Evolutionary conservation across 768 basidiomycete genomes (phyloP).

Genomic region (Leucocoprinus sp.): DNA sequence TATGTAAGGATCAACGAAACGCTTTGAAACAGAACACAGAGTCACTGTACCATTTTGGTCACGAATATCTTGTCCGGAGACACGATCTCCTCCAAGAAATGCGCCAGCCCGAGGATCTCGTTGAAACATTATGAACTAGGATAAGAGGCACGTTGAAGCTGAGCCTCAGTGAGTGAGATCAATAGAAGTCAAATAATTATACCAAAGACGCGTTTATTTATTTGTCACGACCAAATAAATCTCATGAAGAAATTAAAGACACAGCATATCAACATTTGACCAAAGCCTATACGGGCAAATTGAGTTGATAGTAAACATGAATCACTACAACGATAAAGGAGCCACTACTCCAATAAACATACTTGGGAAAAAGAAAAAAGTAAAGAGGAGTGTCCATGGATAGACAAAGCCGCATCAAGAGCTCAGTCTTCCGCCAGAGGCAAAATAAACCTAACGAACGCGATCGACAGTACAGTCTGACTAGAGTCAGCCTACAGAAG

Average conservation of each 20-base stretch:
- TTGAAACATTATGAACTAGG: slow-evolving; percentile 57
- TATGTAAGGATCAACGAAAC: slow-evolving; percentile 21
- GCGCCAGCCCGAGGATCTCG: slow-evolving; percentile 87
- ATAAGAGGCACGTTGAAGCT: slow-evolving; percentile 7
- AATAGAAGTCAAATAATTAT: neutral
- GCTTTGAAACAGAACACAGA: slow-evolving; percentile 9
- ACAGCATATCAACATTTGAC: neutral
- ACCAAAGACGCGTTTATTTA: neutral
- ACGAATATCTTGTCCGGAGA: slow-evolving; percentile 91
- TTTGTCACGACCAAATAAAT: slow-evolving; percentile 4
- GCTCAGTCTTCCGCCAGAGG: neutral
- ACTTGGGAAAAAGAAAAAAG: neutral
- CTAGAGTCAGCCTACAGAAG: slow-evolving; percentile 6
- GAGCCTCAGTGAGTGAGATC: slow-evolving; percentile 5
- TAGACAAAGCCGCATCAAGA: neutral
- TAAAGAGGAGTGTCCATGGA: neutral
- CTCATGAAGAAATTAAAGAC: neutral
- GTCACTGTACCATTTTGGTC: slow-evolving; percentile 84
- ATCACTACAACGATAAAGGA: neutral
- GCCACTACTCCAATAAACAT: neutral
- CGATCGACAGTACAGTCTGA: neutral
- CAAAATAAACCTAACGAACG: neutral
- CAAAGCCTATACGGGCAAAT: neutral
- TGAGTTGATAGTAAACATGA: slow-evolving; percentile 1
- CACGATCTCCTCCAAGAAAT: slow-evolving; percentile 89